Percentiles rank a stretch among this genome's conserved stretches.
These are phyloP conservation scores for Mikania micrantha DNA, from an alignment of 129 eudicot species.

Conservation along the genomic window DNA sequence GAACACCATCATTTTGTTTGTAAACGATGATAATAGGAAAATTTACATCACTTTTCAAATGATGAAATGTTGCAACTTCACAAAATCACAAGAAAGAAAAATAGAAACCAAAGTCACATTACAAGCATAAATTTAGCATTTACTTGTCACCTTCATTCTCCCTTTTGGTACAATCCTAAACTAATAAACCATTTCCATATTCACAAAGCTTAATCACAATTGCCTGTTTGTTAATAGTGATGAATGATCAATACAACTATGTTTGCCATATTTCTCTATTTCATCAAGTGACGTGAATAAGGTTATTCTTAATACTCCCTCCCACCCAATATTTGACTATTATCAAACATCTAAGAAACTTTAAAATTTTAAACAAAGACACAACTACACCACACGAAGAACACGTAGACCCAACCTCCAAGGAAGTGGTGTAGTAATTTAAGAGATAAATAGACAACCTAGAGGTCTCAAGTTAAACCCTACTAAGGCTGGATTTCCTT, in stretches of 20 bases:
- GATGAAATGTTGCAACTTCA: too few species aligned
- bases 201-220: not conserved
- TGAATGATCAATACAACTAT: not conserved
- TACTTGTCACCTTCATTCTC: not conserved
- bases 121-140: conserved; percentile 3
- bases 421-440: too few species aligned
- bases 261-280: not conserved
- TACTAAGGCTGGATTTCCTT: too few species aligned
- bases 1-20: not conserved
- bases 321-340: not conserved
- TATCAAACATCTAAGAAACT: not conserved
- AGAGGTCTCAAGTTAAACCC: too few species aligned
- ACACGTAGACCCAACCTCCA: not conserved
- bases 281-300: not conserved
- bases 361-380: not conserved
- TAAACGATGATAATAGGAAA: not conserved
- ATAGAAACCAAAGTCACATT: not conserved
- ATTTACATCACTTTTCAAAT: too few species aligned
- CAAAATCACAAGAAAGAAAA: not conserved
- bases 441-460: too few species aligned
- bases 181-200: not conserved
- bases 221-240: not conserved
- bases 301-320: not conserved
- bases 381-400: not conserved
- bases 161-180: not conserved